phyloP scores from a whole-genome alignment of 768 basidiomycete genomes.

The Hygrophorus pudorinus region DNA sequence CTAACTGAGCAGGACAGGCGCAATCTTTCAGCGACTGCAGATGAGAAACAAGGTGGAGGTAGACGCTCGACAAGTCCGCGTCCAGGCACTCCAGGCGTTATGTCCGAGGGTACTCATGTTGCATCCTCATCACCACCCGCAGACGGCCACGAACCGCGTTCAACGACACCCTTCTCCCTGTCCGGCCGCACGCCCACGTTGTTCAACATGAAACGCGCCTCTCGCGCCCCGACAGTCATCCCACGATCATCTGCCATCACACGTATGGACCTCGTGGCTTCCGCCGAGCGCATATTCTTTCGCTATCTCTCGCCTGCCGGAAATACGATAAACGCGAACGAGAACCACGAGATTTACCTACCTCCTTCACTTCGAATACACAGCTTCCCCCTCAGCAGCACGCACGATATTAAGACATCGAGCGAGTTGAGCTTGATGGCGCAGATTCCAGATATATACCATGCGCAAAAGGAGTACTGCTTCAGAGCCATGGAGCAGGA shows the following conservation, averaged over 20 bases:
- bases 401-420: slow-evolving; percentile 59
- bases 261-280: slow-evolving; percentile 80
- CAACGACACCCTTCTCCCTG: slow-evolving; percentile 72
- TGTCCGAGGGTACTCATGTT: slow-evolving; percentile 36
- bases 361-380: slow-evolving; percentile 89
- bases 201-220: slow-evolving; percentile 67
- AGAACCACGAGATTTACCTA: slow-evolving; percentile 97
- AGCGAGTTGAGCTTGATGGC: slow-evolving; percentile 71
- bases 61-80: slow-evolving; percentile 52
- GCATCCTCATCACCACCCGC: slow-evolving; percentile 37
- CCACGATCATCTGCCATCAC: slow-evolving; percentile 86
- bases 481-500: slow-evolving; percentile 96
- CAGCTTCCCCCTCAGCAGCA: slow-evolving; percentile 74
- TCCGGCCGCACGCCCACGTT: slow-evolving; percentile 68
- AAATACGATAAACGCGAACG: slow-evolving; percentile 66
- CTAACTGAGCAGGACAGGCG: slow-evolving; percentile 63
- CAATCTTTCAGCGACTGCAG: slow-evolving; percentile 42
- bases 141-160: slow-evolving; percentile 43
- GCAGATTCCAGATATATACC: slow-evolving; percentile 93
- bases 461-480: slow-evolving; percentile 94
- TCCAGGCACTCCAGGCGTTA: slow-evolving; percentile 25
- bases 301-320: slow-evolving; percentile 82
- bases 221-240: slow-evolving; percentile 89
- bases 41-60: slow-evolving; percentile 34
- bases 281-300: slow-evolving; percentile 93